These are phyloP conservation scores for Citrus maxima DNA, from an alignment of 345 rosid genomes.

Conservation along the genomic window DNA sequence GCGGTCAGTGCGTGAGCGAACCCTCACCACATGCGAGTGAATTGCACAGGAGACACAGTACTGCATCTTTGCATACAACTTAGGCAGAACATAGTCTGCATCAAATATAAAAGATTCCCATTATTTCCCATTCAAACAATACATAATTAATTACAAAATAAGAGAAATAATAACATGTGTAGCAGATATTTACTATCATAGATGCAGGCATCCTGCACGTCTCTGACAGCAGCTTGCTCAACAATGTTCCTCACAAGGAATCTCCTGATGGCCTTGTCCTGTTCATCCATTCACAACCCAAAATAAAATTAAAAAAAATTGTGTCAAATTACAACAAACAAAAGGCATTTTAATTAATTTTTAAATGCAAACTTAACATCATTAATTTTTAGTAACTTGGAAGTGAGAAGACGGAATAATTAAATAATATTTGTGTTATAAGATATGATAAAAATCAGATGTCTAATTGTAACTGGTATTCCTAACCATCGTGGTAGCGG, in stretches of 20 bases:
- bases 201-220: constrained; percentile 84
- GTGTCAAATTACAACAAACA: too few species aligned
- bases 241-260: constrained; percentile 88
- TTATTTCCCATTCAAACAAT: not conserved
- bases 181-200: constrained; percentile 45
- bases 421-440: too few species aligned
- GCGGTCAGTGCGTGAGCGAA: constrained; percentile 69
- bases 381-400: too few species aligned
- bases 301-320: not conserved
- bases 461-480: too few species aligned
- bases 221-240: constrained; percentile 88
- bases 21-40: constrained; percentile 97
- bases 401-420: too few species aligned
- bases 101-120: not conserved
- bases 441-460: too few species aligned
- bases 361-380: too few species aligned
- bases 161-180: not conserved
- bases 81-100: constrained; percentile 69
- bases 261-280: constrained; percentile 90
- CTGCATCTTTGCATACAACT: constrained; percentile 81
- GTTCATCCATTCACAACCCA: not conserved
- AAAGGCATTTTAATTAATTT: not conserved
- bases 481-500: too few species aligned
- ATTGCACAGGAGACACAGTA: constrained; percentile 96
- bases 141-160: too few species aligned